Conservation (phyloP, 768 basidiomycete genomes). For the Vararia minispora region DNA sequence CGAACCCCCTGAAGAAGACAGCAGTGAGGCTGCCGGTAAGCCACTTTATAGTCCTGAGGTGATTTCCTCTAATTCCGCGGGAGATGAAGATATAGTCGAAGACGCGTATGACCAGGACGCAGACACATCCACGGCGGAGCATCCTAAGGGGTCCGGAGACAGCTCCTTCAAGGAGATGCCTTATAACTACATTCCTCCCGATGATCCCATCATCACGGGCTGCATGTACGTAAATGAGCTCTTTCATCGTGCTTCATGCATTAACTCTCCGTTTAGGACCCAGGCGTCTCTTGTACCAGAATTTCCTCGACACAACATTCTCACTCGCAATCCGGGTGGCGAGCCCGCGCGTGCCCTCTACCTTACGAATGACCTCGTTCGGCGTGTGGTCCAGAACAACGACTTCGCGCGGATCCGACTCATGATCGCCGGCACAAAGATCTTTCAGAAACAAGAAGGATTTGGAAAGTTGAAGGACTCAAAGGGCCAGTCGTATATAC, state of each 20-base stretch:
- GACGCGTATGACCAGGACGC: conserved; percentile 7
- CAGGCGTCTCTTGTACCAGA: conserved; percentile 55
- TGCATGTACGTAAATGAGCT: conserved; percentile 51
- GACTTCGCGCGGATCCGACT: conserved; percentile 78
- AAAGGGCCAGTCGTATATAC: no score
- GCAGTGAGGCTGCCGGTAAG: no score
- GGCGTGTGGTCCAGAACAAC: conserved; percentile 68
- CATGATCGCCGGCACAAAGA: conserved; percentile 88
- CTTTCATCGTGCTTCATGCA: not conserved
- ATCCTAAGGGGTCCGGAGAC: conserved; percentile 17
- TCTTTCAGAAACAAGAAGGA: conserved; percentile 86
- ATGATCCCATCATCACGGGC: conserved; percentile 56
- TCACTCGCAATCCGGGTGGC: conserved; percentile 78
- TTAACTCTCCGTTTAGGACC: not conserved
- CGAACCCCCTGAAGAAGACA: no score
- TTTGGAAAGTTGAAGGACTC: no score
- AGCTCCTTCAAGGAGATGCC: conserved; percentile 69
- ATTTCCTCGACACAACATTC: conserved; percentile 70
- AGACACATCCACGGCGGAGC: conserved; percentile 8
- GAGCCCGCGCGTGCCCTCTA: conserved; percentile 74
- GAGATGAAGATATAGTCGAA: conserved; percentile 16
- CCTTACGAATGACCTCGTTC: conserved; percentile 77
- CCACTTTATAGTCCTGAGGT: no score
- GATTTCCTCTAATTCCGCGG: no score
- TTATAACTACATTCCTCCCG: conserved; percentile 65